Conservation (phyloP, 345 rosid genomes). For the Populus simonii region DNA sequence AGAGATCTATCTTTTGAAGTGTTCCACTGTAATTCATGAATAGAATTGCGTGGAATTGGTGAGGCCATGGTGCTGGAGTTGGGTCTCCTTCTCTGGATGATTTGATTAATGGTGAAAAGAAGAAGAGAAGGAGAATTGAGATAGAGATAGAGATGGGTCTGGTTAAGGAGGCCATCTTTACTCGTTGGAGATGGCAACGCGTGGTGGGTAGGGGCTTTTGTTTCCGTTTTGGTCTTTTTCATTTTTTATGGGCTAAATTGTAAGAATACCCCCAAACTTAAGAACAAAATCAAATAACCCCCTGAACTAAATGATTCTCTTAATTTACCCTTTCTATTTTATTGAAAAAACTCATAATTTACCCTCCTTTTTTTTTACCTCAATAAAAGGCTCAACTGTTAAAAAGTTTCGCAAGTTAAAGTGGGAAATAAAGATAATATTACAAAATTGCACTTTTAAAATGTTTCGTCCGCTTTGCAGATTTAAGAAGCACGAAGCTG, state of each 20-base stretch:
- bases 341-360: too few relatives aligned
- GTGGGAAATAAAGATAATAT: too few relatives aligned
- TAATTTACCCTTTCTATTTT: too few relatives aligned
- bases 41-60: slow-evolving; percentile 46
- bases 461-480: too few relatives aligned
- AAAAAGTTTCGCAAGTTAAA: too few relatives aligned
- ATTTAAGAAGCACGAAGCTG: too few relatives aligned
- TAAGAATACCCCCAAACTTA: background rate
- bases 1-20: slow-evolving; percentile 47
- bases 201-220: background rate
- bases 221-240: background rate
- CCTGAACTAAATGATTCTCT: too few relatives aligned
- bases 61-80: slow-evolving; percentile 47
- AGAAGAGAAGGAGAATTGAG: slow-evolving; percentile 12
- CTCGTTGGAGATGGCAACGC: background rate
- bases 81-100: slow-evolving; percentile 20
- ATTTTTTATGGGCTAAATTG: background rate
- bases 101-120: background rate
- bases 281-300: too few relatives aligned
- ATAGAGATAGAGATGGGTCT: background rate
- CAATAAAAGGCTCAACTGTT: too few relatives aligned
- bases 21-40: slow-evolving; percentile 47
- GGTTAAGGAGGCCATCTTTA: background rate
- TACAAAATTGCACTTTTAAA: too few relatives aligned
- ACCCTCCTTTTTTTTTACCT: too few relatives aligned